Conservation (phyloP, 805 yeast species). For the Ogataea wickerhamii region DNA sequence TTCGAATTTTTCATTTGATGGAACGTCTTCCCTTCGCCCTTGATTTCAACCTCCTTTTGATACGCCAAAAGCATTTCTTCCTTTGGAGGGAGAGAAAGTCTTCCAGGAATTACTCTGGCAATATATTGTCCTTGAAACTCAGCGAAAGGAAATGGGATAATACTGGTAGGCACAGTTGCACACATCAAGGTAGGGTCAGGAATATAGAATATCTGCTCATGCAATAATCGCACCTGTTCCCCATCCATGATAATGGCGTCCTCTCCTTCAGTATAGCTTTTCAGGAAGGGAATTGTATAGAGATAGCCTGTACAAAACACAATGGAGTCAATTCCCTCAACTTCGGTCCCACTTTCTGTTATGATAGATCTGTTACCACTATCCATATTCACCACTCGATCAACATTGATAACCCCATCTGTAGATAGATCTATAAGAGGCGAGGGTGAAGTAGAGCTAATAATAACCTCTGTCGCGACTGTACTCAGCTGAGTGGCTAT, state of each 20-base stretch:
- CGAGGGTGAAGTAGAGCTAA: conserved; percentile 31
- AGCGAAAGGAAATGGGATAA: conserved; percentile 49
- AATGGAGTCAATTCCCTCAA: conserved; percentile 50
- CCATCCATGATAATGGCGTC: conserved; percentile 33
- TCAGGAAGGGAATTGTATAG: conserved; percentile 61
- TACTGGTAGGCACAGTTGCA: conserved; percentile 41
- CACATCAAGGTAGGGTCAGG: conserved; percentile 43
- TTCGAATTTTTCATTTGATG: conserved; percentile 54
- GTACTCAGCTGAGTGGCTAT: conserved; percentile 33
- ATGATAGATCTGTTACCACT: conserved; percentile 33
- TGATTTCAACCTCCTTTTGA: conserved; percentile 31
- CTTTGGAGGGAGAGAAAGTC: conserved; percentile 37
- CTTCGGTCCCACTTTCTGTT: conserved; percentile 46
- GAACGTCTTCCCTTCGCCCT: conserved; percentile 47
- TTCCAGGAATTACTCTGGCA: conserved; percentile 41
- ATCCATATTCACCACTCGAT: conserved; percentile 25
- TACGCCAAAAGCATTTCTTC: conserved; percentile 36
- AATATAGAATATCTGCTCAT: conserved; percentile 44
- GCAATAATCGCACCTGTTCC: conserved; percentile 35
- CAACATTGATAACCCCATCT: conserved; percentile 25
- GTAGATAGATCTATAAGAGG: conserved; percentile 28
- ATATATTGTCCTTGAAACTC: conserved; percentile 46
- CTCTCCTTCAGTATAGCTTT: conserved; percentile 29
- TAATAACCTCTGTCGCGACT: conserved; percentile 25
- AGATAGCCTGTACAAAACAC: conserved; percentile 76